These are phyloP conservation scores for Epichloe uncinata DNA, from an alignment of 2,329 filamentous ascomycete genomes.

Conservation along the genomic window DNA sequence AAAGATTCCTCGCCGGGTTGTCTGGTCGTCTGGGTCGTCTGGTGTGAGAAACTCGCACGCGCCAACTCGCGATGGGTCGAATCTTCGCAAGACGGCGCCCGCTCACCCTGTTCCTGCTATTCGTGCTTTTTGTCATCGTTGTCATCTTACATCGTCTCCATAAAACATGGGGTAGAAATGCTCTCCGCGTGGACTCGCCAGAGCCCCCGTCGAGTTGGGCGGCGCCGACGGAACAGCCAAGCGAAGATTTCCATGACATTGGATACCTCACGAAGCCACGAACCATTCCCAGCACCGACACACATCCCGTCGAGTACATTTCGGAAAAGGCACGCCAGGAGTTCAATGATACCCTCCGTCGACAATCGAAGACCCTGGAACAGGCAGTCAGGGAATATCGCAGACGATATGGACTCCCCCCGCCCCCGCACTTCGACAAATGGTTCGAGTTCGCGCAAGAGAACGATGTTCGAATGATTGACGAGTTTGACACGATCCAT, in stretches of 20 bases:
- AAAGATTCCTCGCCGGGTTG: not conserved
- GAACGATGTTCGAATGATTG: constrained; percentile 64
- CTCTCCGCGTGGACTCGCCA: not conserved
- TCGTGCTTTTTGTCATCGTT: too few relatives aligned
- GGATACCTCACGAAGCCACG: not conserved
- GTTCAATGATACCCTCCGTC: constrained; percentile 13
- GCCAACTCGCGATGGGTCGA: not conserved
- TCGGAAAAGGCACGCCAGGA: not conserved
- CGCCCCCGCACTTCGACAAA: constrained; percentile 84
- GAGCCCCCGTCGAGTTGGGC: not conserved
- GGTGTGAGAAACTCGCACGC: not conserved
- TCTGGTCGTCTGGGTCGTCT: not conserved
- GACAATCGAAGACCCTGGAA: constrained; percentile 60
- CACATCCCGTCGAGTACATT: not conserved
- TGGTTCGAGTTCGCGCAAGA: constrained; percentile 80
- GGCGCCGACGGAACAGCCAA: not conserved
- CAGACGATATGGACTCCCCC: constrained; percentile 64
- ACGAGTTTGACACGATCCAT: constrained; percentile 85
- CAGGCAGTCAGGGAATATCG: constrained; percentile 74
- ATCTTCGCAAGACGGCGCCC: not conserved
- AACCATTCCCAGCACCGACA: not conserved
- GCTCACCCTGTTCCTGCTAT: not conserved
- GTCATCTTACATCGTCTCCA: not conserved
- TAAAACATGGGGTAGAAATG: not conserved
- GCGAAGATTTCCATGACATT: not conserved